Base-by-base conservation (phyloP, 1,139 yeast genomes). In the Lodderomyces orthopsilosis region DNA sequence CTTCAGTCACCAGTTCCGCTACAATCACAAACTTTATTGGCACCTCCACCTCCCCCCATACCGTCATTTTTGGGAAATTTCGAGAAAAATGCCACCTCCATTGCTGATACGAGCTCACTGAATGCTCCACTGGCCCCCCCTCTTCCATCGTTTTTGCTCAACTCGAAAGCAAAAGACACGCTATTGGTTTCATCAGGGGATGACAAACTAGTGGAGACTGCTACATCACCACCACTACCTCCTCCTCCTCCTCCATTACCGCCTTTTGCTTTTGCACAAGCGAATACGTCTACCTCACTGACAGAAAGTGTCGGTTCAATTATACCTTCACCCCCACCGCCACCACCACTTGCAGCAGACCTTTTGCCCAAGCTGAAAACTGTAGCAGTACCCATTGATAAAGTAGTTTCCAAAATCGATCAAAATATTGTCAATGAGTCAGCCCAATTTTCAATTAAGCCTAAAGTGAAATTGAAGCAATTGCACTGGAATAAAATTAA, bases 401-500 rank as follows among this genome's bases (percentile, higher is more conserved):
- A 22, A 2, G 4, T 18, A 3, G 4, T 14, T 35, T 3, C 23
- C 9, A 10, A 26, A 9, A 5, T 23, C 15, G 15, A 33, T 41
- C 17, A 19, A 27, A 12, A 4, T 10, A 12, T 10, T 28, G 19
- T 4, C 24, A 21, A 21, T 7, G 36, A 41, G 1, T 44, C 51
- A 6, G n/a, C 19, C 10, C n/a, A n/a, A 4, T 6, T 15, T 30
- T 44, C 58, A 22, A 62, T 69, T 13, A 69, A 84, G 43, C 86
- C 94, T 4, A 76, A 76, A 44, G 68, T 77, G 14, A 84, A 82
- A 51, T 71, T 93, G 54, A 93, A 91, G 61, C 98, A 91, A 58
- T 83, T 93, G 74, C 98, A 93, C 59, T 93, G 98, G 98, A 96
- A 91, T 52, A 86, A 81, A 57, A 71, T 93, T 37, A 84, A 81